Conservation (phyloP, 2,329 filamentous ascomycete genomes). For the Colletotrichum endophyticum region DNA sequence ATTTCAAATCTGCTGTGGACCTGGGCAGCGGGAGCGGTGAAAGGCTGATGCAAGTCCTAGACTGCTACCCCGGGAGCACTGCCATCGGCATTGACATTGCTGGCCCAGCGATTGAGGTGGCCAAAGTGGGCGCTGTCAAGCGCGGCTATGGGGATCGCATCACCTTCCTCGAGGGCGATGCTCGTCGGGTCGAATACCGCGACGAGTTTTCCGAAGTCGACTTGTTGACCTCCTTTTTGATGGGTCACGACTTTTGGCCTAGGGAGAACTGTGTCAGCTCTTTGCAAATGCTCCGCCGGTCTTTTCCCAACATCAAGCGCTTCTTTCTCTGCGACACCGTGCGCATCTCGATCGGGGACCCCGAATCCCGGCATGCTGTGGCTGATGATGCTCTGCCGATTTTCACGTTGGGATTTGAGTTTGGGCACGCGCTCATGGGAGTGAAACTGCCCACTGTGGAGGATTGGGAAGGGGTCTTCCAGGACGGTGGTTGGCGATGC, state of each 20-base stretch:
- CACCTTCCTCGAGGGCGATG: slow-evolving; percentile 4
- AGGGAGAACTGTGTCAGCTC: slow-evolving; percentile 11
- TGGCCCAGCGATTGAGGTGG: slow-evolving; percentile 5
- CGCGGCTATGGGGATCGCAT: not conserved
- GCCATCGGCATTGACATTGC: slow-evolving; percentile 22
- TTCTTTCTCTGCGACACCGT: not conserved
- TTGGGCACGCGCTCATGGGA: slow-evolving; percentile 21
- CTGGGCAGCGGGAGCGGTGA: slow-evolving; percentile 22
- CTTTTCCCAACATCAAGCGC: not conserved
- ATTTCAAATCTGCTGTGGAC: slow-evolving; percentile 15
- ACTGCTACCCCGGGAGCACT: not conserved
- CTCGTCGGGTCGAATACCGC: not conserved
- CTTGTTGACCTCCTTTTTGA: slow-evolving; percentile 22
- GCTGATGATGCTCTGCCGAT: slow-evolving; percentile 7
- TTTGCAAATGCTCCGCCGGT: not conserved
- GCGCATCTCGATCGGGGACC: not conserved
- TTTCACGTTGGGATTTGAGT: slow-evolving; percentile 20
- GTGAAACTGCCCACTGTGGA: slow-evolving; percentile 18
- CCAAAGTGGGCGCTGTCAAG: not conserved
- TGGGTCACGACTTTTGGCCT: slow-evolving; percentile 24
- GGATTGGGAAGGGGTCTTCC: slow-evolving; percentile 21
- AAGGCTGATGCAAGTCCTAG: slow-evolving; percentile 17
- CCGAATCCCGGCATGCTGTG: not conserved
- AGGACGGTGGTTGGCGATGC: not conserved
- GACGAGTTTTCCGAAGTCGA: slow-evolving; percentile 20